Evolutionary conservation across 2,329 filamentous ascomycete species (phyloP).

Genomic region (Claviceps sp.): DNA sequence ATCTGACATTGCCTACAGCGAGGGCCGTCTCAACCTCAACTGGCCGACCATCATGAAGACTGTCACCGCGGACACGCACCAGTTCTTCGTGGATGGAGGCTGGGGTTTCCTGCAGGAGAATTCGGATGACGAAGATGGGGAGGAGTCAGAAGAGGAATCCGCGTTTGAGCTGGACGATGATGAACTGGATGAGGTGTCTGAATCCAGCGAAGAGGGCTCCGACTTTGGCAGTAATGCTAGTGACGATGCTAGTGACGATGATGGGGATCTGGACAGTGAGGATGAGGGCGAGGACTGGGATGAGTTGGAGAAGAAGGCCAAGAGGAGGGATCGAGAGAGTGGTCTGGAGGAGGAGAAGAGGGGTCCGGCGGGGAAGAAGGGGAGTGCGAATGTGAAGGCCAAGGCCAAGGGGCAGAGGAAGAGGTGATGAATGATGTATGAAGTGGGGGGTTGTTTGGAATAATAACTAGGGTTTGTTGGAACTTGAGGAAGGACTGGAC

Average conservation of each 20-base stretch:
- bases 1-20: slow-evolving; percentile 85
- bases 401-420: slow-evolving; percentile 45
- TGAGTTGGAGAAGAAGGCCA: slow-evolving; percentile 81
- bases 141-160: slow-evolving; percentile 77
- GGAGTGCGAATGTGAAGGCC: slow-evolving; percentile 44
- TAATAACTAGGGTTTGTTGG: background rate
- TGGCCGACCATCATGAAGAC: slow-evolving; percentile 99
- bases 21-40: slow-evolving; percentile 93
- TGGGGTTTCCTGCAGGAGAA: slow-evolving; percentile 88
- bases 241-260: slow-evolving; percentile 57
- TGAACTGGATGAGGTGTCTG: slow-evolving; percentile 72
- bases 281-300: slow-evolving; percentile 88
- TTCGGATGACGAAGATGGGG: slow-evolving; percentile 68
- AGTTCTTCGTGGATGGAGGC: slow-evolving; percentile 89
- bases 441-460: background rate
- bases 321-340: slow-evolving; percentile 63
- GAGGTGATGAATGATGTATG: slow-evolving; percentile 13
- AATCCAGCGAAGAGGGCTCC: slow-evolving; percentile 66
- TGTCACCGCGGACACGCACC: slow-evolving; percentile 81
- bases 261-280: slow-evolving; percentile 50
- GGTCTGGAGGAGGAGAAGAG: slow-evolving; percentile 41
- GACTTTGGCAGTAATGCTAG: slow-evolving; percentile 87
- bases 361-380: slow-evolving; percentile 44
- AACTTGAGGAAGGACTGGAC: too few species aligned
- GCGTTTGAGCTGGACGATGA: slow-evolving; percentile 84